These are phyloP conservation scores for Triticum aestivum DNA, from an alignment of 176 grass and related monocot species.

Conservation along the genomic window IWGSC_CS_RefSeq_v2.1 NC_057811.1:449831091-449831590, in stretches of 20 bases:
- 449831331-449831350: slow-evolving; percentile 82
- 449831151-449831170: slow-evolving; percentile 34
- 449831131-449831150: slow-evolving; percentile 35
- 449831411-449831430: slow-evolving; percentile 88
- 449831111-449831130: slow-evolving; percentile 41
- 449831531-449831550: neutral
- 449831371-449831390: slow-evolving; percentile 93
- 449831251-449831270: slow-evolving; percentile 20
- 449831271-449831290: slow-evolving; percentile 70
- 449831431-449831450: neutral
- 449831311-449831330: slow-evolving; percentile 85
- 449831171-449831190: slow-evolving; percentile 47
- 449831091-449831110: slow-evolving; percentile 53
- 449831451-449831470: neutral
- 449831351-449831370: slow-evolving; percentile 75
- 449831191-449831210: slow-evolving; percentile 1
- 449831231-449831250: slow-evolving; percentile 8
- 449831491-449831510: neutral
- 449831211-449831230: slow-evolving; percentile 15
- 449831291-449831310: slow-evolving; percentile 68
- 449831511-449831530: neutral
- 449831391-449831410: slow-evolving; percentile 86
- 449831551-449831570: neutral
- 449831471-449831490: neutral
- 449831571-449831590: neutral